phyloP scores from a whole-genome alignment of 441 rosid genomes.

The Pelargonium cotyledonis region DNA sequence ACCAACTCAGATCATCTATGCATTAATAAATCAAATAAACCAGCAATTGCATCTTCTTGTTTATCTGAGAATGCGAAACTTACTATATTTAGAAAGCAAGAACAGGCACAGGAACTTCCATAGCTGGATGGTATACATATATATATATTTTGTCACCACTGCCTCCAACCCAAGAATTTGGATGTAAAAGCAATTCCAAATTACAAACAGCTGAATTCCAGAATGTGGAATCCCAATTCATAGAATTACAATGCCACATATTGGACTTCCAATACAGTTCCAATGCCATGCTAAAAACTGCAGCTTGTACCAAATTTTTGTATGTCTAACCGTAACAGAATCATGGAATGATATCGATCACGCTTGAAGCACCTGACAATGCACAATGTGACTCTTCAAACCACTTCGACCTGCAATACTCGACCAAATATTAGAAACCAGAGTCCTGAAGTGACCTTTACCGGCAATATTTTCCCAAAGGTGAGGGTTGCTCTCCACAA shows the following conservation, averaged over 20 bases:
- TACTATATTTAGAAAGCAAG: too few species aligned
- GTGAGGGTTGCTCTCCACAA: conserved; percentile 35
- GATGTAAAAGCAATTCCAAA: neutral
- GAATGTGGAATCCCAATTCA: neutral
- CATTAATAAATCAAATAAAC: too few species aligned
- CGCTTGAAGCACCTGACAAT: conserved; percentile 50
- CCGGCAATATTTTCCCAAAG: conserved; percentile 46
- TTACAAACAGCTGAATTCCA: neutral
- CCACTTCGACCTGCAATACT: conserved; percentile 44
- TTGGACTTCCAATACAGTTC: neutral
- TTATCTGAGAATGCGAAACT: too few species aligned
- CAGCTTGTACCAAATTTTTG: neutral
- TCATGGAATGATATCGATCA: neutral
- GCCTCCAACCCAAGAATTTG: neutral
- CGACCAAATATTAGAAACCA: conserved; percentile 44
- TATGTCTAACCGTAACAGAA: too few species aligned
- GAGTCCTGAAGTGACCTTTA: conserved; percentile 41
- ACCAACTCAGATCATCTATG: too few species aligned
- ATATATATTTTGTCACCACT: neutral
- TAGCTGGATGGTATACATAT: too few species aligned
- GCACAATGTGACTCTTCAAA: conserved; percentile 44
- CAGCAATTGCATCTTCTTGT: too few species aligned
- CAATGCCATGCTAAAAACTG: neutral
- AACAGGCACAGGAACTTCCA: too few species aligned
- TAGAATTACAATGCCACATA: conserved; percentile 1